Base-by-base conservation (phyloP, 768 basidiomycete genomes). In the Rhodocollybia butyracea region DNA sequence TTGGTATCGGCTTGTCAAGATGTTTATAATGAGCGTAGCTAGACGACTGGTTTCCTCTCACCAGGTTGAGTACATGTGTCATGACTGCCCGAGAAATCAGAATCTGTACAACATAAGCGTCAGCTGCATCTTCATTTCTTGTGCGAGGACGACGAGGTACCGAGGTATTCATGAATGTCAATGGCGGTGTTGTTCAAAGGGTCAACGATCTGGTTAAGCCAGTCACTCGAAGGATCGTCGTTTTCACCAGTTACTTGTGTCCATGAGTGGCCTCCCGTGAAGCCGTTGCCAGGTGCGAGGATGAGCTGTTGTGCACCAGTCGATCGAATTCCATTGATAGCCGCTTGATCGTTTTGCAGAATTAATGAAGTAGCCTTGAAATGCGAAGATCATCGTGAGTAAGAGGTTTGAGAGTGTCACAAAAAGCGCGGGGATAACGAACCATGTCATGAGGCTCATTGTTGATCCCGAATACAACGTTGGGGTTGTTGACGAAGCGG, bases 371-470 rank as follows among this genome's bases (percentile, higher is more conserved):
- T 78, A 8, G 73, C 65, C 75, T 76, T 21, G 21, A 24, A 45
- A 29, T 13, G 17, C 27, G 11, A 19, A 46, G 32, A 32, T 15
- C 32, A 30, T n/a, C n/a, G n/a, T n/a, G n/a, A n/a, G 34, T 8
- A 17, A 17, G 7, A 40, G 6, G 39, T 17, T 19, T 40, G 15
- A 19, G 21, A 17, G 17, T 17, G 34, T 36, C 17, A 8, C 17
- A 36, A 8, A 8, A 17, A 36, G 34, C 8, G 17, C 34, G 22
- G 0, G 21, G 21, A 19, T 39, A 17, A 50, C 57, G 4, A 46
- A 76, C 76, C 74, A 78, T 74, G 47, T 71, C 69, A 47, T 78
- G 76, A 5, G 77, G 76, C 53, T 78, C 76, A 59, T 78, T 78
- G 62, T 76, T 76, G 40, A 77, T 71, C 2, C 76, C 75, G 59